Evolutionary conservation across 441 rosid species (phyloP), one percentile per base, ranked within the genome.

Genomic region (Metrosideros polymorpha): DNA sequence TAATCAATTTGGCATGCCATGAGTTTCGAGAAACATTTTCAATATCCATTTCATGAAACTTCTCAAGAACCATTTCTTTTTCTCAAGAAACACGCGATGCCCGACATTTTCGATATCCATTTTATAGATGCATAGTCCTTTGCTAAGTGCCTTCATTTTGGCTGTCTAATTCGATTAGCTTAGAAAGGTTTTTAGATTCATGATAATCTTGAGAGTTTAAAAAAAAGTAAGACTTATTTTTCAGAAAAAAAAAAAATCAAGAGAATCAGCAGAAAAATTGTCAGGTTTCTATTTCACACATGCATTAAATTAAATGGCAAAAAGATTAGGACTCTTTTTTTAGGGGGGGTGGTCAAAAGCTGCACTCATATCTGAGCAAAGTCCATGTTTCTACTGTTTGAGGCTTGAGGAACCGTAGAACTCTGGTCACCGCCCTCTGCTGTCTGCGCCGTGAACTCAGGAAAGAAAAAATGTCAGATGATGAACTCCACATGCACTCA

Each of bases 81-180:
- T 35, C 9, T 0, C 2, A 12, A 19, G n/a, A 39, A 71, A 71
- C 2, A 12, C 13, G 15, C 39, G 4, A 35, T 22, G 8, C 47
- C 15, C 6, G 1, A 35, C 5, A 71, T 71, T 12, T 71, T 71
- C 9, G n/a, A n/a, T n/a, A n/a, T n/a, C n/a, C n/a, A n/a, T n/a
- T n/a, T n/a, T n/a, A n/a, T n/a, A n/a, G n/a, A 39, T 71, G 1
- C 12, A 10, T 1, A 1, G 79, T 1, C n/a, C 17, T 71, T 1
- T 71, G 17, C 25, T 39, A 22, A 35, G 79, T 71, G 6, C 12
- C 4, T 39, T 39, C 47, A 39, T 10, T 22, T 39, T 39, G 47
- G 1, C 3, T 22, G 1, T 71, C 35, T 22, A 39, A 71, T 47
- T 22, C 5, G 5, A 71, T 1, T 3, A 71, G 47, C 5, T 71